These are phyloP conservation scores for Prunus mume DNA, from an alignment of 306 rosid species.

Conservation along the genomic window DNA sequence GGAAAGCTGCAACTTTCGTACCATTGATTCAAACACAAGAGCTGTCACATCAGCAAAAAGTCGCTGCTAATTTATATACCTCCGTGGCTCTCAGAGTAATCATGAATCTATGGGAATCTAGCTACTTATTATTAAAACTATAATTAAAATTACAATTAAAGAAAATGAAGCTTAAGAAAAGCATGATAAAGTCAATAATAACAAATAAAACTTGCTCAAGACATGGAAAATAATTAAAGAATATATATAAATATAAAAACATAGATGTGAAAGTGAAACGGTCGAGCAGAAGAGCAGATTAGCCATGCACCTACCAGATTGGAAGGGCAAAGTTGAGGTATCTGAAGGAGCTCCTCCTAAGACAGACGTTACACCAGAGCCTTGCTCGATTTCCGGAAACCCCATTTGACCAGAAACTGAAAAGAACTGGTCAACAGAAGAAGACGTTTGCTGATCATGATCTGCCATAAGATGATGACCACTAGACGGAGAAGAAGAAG, in stretches of 20 bases:
- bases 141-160: not conserved
- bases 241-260: not conserved
- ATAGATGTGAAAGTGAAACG: not conserved
- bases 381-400: conserved; percentile 53
- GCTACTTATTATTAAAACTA: not conserved
- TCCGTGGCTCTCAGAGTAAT: conserved; percentile 24
- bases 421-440: conserved; percentile 28
- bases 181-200: not conserved
- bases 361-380: conserved; percentile 38
- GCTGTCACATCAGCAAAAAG: conserved; percentile 61
- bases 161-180: not conserved
- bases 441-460: conserved; percentile 1
- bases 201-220: not conserved
- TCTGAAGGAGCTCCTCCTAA: conserved; percentile 31
- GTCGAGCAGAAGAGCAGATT: not conserved
- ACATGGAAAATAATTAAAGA: not conserved
- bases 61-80: conserved; percentile 26
- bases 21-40: conserved; percentile 22
- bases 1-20: conserved; percentile 46
- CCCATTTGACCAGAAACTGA: conserved; percentile 49
- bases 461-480: conserved; percentile 18
- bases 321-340: conserved; percentile 46
- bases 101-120: not conserved
- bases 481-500: conserved; percentile 41
- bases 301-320: conserved; percentile 54